Percentiles rank a stretch among this genome's conserved stretches.
Conservation (phyloP, 495 filamentous ascomycete genomes). For the Daldinia childiae region DNA sequence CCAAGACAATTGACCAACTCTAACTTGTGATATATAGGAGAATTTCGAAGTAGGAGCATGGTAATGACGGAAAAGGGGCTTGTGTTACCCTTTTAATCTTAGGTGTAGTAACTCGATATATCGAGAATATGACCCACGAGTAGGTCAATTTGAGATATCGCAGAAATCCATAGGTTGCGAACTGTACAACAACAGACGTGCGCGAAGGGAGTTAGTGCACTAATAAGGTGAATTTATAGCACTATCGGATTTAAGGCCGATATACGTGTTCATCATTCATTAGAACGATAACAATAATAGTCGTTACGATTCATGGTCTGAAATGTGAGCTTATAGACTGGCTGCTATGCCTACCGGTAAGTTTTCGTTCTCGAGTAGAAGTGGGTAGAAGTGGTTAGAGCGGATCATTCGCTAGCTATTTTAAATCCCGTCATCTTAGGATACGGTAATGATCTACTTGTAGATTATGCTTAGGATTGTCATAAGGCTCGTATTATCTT, state of each 20-base stretch:
- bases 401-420: background rate
- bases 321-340: background rate
- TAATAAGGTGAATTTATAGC: conserved; percentile 23
- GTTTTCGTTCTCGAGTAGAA: background rate
- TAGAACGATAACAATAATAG: conserved; percentile 20
- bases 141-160: conserved; percentile 12
- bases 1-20: background rate
- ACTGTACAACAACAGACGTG: conserved; percentile 31
- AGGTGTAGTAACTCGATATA: conserved; percentile 16
- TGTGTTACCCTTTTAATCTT: background rate
- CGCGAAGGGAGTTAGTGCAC: conserved; percentile 12
- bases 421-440: background rate
- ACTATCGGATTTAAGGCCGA: conserved; percentile 3
- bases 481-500: background rate
- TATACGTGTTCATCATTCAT: conserved; percentile 25
- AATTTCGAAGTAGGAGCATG: conserved; percentile 82
- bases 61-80: conserved; percentile 54
- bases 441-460: background rate
- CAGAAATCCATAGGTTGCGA: conserved; percentile 20
- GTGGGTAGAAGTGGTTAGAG: background rate
- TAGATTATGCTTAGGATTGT: background rate
- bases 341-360: background rate
- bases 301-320: conserved; percentile 12
- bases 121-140: conserved; percentile 11
- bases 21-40: conserved; percentile 61